Percentiles rank a stretch among this genome's conserved stretches.
Evolutionary conservation across 75 land plant genomes (phyloP).

Genomic region (Selaginella moellendorffii): DNA sequence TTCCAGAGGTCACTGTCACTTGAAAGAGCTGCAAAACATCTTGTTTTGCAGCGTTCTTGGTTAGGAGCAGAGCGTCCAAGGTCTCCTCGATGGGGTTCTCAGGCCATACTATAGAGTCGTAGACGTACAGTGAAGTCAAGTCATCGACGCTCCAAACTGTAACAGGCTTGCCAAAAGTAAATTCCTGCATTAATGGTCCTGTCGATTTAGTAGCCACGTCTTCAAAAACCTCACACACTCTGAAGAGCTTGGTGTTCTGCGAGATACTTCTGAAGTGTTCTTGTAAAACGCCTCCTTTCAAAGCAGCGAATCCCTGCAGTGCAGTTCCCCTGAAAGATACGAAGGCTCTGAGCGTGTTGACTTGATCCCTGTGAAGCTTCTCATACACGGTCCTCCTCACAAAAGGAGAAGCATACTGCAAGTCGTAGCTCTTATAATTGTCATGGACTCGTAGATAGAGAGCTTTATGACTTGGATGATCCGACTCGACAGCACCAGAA

Average conservation of each 20-base stretch:
- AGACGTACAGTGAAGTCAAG: neutral
- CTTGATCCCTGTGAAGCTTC: conserved; percentile 1
- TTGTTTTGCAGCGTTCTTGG: neutral
- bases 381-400: conserved; percentile 1
- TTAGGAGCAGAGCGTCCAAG: neutral
- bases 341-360: no score
- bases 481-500: conserved; percentile 1
- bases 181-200: neutral
- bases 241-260: conserved; percentile 1
- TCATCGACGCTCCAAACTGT: neutral
- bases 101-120: neutral
- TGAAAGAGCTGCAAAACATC: conserved; percentile 1
- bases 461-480: conserved; percentile 1
- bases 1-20: neutral
- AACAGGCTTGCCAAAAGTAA: neutral
- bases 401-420: neutral
- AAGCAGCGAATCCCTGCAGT: neutral
- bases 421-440: neutral
- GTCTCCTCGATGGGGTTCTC: conserved; percentile 2
- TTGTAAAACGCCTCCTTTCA: neutral
- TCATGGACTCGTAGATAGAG: neutral
- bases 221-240: neutral
- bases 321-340: neutral
- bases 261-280: conserved; percentile 1
- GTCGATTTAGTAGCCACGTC: neutral